A percentile compares a stretch with the other conserved stretches of the same genome.
Conservation (phyloP, 257 asterid genomes). For the Salvia rosmarinus region DNA sequence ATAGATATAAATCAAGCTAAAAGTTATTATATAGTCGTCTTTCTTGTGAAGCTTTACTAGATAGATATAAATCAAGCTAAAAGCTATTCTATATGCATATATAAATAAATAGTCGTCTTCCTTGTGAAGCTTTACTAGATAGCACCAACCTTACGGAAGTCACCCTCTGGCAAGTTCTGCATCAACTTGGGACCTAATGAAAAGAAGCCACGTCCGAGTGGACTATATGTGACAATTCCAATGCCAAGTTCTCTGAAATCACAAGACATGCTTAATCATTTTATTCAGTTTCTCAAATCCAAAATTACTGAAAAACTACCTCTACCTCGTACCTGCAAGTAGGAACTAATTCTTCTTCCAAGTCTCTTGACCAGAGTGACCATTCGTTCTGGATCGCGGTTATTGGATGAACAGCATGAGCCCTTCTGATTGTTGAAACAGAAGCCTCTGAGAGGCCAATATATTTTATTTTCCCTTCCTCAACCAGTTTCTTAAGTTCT, state of each 20-base stretch:
- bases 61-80: too few relatives aligned
- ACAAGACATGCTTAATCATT: not conserved
- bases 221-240: constrained; percentile 46
- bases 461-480: constrained; percentile 61
- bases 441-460: constrained; percentile 66
- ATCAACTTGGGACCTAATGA: constrained; percentile 32
- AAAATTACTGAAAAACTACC: too few relatives aligned
- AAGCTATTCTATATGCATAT: too few relatives aligned
- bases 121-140: too few relatives aligned
- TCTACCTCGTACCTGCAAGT: constrained; percentile 53
- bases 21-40: not conserved
- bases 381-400: constrained; percentile 60
- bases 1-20: not conserved
- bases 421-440: constrained; percentile 60
- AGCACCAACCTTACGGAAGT: constrained; percentile 39
- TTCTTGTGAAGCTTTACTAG: not conserved
- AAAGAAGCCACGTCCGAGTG: constrained; percentile 44
- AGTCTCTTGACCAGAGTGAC: constrained; percentile 56
- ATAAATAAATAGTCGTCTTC: too few relatives aligned
- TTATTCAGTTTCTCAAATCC: not conserved
- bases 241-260: constrained; percentile 46
- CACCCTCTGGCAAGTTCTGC: constrained; percentile 18
- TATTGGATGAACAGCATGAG: constrained; percentile 62
- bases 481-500: constrained; percentile 60
- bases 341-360: constrained; percentile 53